Evolutionary conservation across 1,284 basidiomycete species (phyloP).

Genomic region (Porogramme epimiltina): DNA sequence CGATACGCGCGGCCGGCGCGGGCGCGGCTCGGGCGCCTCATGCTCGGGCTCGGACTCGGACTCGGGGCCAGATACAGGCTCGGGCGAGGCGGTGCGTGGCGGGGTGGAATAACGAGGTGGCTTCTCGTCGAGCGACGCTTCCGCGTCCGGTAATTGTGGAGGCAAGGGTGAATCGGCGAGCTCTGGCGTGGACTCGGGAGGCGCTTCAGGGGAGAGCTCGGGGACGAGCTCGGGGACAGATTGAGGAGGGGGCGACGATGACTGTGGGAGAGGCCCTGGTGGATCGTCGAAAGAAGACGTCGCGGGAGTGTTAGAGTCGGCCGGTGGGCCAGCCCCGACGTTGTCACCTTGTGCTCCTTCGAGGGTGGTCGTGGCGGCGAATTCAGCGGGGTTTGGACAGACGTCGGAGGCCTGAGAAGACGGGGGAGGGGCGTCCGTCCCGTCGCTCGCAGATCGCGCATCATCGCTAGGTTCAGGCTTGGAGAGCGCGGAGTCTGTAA

Average conservation of each 20-base stretch:
- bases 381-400: not conserved
- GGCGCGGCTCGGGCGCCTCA: constrained; percentile 4
- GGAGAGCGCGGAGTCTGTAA: not conserved
- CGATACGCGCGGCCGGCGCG: constrained; percentile 34
- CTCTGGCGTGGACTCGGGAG: not conserved
- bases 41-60: not conserved
- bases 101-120: too few species aligned
- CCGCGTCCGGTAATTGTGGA: not conserved
- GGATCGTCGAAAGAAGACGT: too few species aligned
- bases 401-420: not conserved
- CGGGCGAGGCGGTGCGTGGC: constrained; percentile 16
- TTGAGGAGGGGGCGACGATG: too few species aligned
- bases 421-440: not conserved
- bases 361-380: not conserved
- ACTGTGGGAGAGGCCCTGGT: too few species aligned
- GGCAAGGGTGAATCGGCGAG: constrained; percentile 1
- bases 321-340: not conserved
- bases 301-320: too few species aligned
- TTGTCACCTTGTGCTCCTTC: not conserved
- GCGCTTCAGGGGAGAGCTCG: too few species aligned
- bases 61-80: constrained; percentile 5
- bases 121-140: constrained; percentile 9
- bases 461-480: not conserved
- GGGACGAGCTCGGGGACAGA: too few species aligned
- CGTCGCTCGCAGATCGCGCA: not conserved